These are phyloP conservation scores for Penicillium sp. DNA, from an alignment of 2,329 filamentous ascomycete species.

Conservation along the genomic window DNA sequence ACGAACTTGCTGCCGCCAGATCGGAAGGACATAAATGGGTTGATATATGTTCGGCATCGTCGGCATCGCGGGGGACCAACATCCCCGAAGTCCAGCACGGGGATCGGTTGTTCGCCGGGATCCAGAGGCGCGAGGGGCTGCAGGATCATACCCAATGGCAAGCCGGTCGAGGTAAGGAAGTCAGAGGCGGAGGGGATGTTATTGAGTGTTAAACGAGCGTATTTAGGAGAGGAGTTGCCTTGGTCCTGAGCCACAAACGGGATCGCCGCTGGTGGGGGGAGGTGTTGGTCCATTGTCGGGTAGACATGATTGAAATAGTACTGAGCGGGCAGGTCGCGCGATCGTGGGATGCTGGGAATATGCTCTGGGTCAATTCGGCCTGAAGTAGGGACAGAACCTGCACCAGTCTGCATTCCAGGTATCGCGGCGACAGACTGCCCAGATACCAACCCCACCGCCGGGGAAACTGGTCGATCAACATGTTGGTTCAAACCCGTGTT, in stretches of 20 bases:
- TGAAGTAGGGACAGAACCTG: constrained; percentile 63
- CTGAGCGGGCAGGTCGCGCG: constrained; percentile 77
- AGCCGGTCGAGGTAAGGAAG: constrained; percentile 72
- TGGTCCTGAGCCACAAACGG: constrained; percentile 95
- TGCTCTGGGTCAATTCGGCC: constrained; percentile 84
- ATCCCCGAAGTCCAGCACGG: constrained; percentile 93
- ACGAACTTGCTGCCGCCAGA: constrained; percentile 94
- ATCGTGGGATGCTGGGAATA: constrained; percentile 83
- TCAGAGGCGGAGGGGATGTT: constrained; percentile 85
- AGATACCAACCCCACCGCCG: constrained; percentile 28
- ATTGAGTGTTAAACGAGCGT: constrained; percentile 86
- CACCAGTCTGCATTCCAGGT: constrained; percentile 42
- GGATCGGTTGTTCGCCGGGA: constrained; percentile 80
- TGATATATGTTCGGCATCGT: constrained; percentile 93
- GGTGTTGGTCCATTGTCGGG: constrained; percentile 90
- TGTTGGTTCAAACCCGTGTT: constrained; percentile 53
- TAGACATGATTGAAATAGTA: constrained; percentile 87
- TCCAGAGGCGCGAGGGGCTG: constrained; percentile 84
- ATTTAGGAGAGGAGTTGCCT: constrained; percentile 94
- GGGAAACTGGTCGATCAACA: constrained; percentile 31
- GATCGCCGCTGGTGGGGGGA: constrained; percentile 82
- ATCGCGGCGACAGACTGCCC: constrained; percentile 25
- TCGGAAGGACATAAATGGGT: constrained; percentile 97
- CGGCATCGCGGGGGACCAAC: constrained; percentile 85
- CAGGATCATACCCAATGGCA: constrained; percentile 83